phyloP scores from a whole-genome alignment of 176 grass and related monocot genomes.

The Musa acuminata region DNA sequence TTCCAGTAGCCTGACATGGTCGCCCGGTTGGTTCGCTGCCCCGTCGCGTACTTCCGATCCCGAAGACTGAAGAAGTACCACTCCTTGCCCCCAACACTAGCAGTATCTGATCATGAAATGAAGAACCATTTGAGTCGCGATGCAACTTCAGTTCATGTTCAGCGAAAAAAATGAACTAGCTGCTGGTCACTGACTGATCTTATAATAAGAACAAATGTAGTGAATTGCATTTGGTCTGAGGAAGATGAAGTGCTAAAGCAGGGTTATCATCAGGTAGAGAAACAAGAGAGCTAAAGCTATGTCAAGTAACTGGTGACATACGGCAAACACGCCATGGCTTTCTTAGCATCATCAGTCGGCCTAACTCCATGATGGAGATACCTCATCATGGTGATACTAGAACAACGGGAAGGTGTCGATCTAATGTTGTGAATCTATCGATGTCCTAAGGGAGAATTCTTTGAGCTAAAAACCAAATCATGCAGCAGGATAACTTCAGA shows the following conservation, averaged over 20 bases:
- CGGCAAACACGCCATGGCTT: neutral
- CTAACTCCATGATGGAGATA: conserved; percentile 15
- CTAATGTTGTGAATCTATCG: neutral
- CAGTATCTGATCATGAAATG: conserved; percentile 22
- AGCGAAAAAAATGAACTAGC: too few relatives aligned
- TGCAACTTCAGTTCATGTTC: too few relatives aligned
- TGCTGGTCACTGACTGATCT: too few relatives aligned
- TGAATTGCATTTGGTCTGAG: too few relatives aligned
- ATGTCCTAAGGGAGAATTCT: neutral
- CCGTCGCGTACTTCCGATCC: conserved; percentile 77
- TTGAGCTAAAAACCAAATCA: neutral
- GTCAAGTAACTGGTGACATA: neutral
- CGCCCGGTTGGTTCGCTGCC: conserved; percentile 67
- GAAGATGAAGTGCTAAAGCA: too few relatives aligned
- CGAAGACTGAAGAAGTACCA: conserved; percentile 84
- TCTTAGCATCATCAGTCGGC: conserved; percentile 3
- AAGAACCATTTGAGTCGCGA: too few relatives aligned
- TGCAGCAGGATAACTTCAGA: neutral
- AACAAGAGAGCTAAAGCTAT: too few relatives aligned
- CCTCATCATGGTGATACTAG: neutral
- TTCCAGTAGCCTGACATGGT: conserved; percentile 83
- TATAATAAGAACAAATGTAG: too few relatives aligned
- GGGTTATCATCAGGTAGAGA: too few relatives aligned
- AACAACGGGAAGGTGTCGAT: neutral
- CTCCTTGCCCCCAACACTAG: conserved; percentile 40